Evolutionary conservation across 78 protist genomes (phyloP).

Genomic region (Cavenderia fasciculata): DNA sequence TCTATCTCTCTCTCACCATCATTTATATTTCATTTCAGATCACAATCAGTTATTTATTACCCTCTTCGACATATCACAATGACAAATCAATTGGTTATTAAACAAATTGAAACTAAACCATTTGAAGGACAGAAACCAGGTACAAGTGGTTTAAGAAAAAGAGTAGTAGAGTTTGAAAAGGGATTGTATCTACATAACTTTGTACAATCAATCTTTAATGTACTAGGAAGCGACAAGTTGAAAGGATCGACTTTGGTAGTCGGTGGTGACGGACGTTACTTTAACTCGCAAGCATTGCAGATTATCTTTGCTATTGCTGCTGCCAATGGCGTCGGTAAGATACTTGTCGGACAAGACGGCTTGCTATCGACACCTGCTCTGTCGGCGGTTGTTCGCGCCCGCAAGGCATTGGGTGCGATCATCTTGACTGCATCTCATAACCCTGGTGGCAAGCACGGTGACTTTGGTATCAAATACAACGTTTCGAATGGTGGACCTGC

Average conservation of each 20-base stretch:
- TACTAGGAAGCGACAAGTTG: conserved; percentile 1
- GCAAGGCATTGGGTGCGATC: conserved; percentile 83
- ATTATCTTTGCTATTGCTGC: conserved; percentile 91
- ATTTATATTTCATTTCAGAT: too few species aligned
- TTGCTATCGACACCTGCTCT: conserved; percentile 97
- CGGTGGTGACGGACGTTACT: conserved; percentile 98
- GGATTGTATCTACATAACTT: conserved; percentile 93
- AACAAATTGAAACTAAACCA: conserved; percentile 75
- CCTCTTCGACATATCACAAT: too few species aligned
- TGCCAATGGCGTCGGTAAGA: conserved; percentile 90
- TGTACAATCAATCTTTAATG: conserved; percentile 83
- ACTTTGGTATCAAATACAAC: conserved; percentile 99
- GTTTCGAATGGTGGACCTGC: conserved; percentile 97
- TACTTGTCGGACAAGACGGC: conserved; percentile 90
- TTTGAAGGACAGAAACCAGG: conserved; percentile 94
- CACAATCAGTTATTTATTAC: too few species aligned
- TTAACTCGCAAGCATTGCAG: conserved; percentile 86
- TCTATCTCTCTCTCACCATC: too few species aligned
- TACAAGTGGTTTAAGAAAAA: conserved; percentile 96
- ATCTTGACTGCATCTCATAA: conserved; percentile 98
- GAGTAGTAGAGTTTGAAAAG: conserved; percentile 76
- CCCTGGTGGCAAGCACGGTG: conserved; percentile 98
- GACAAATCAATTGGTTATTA: not conserved
- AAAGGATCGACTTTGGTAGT: conserved; percentile 90
- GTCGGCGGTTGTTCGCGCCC: conserved; percentile 89